Base-by-base conservation (phyloP, 164 flowering plant genomes). In the Stephania cephalantha region DNA sequence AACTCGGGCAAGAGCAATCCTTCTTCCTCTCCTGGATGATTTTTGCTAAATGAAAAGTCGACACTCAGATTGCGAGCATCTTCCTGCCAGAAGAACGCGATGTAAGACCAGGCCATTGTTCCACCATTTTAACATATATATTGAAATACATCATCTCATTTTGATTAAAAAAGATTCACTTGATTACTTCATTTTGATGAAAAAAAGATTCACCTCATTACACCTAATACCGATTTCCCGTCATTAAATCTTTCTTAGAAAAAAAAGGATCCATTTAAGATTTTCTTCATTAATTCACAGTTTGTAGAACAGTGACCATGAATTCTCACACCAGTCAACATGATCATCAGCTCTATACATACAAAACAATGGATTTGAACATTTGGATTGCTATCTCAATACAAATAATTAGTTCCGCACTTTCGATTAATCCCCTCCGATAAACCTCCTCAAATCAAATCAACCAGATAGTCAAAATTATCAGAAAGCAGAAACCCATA, bases 1-100 rank as follows among this genome's bases (percentile, higher is more conserved):
- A 88, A 87, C 76, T 90, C 91, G 1, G 93, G 92, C 80, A 87
- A 79, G 72, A 92, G 87, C 50, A 76, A 81, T 35, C 78, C 79
- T 61, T 88, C 90, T 79, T 83, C 87, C 25, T 87, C 90, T 65
- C 68, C 89, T 77, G 76, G 70, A n/a, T 25, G 70, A 74, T 74
- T 84, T 73, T 81, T 84, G 68, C 76, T 75, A 12, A 91, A 84
- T 30, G 91, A 84, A 72, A 79, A 71, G n/a, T 75, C 29, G 9
- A 52, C 78, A 61, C 71, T 81, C 53, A 46, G 72, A 68, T 12
- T 12, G 45, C 66, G 48, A 71, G 73, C n/a, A 8, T 82, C 86
- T 68, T 78, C 88, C 89, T 84, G 80, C 73, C 46, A 75, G 66
- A 71, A 15, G 11, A 68, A 53, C 1, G 30, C 45, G 31, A 31